Base-by-base conservation (phyloP, 352 stramenopile species). In the Blastocystis sp. region DNA sequence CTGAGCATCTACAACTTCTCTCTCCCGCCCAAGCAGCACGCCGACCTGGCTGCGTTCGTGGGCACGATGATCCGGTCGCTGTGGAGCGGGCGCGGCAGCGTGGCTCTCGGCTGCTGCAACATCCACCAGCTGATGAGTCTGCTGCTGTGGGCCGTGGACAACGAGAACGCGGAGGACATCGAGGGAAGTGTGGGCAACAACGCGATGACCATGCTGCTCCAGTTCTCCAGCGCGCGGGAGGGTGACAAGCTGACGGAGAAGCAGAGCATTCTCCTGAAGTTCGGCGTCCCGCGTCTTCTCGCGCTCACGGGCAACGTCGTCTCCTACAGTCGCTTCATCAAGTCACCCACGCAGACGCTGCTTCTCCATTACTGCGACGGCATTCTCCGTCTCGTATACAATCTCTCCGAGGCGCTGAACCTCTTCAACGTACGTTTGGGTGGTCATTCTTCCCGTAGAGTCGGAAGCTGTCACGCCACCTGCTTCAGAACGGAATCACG, bases 121-220 rank as follows among this genome's bases (percentile, higher is more conserved):
- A 81, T 81, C 14, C 69, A 81, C 14, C 46, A 81, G 69, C 29
- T 81, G 8, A 81, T 81, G 69, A 81, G 42, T 0, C 69, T 81
- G 1, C 29, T 81, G 21, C 46, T 81, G 18, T 81, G 69, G 69
- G 69, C 69, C 21, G 69, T 81, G 24, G 49, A 81, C 21, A 65
- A 81, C 34, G 69, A 81, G 16, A 18, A 24, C 24, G 18, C 46
- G 9, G 34, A 29, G 27, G 42, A 64, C 24, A 27, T n/a, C 7
- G 34, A n/a, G 24, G 49, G 44, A 8, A 48, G 48, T 44, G 69
- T 81, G 8, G 69, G 69, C 18, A 24, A 54, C 2, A 81, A 81
- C 46, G 69, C 48, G 9, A 81, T 64, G 7, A n/a, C 27, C 11
- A 44, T 53, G 27, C 48, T 81, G 29, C 24, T 64, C 11, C 27